Conservation (phyloP, 345 rosid species). For the Orychophragmus violaceus region DNA sequence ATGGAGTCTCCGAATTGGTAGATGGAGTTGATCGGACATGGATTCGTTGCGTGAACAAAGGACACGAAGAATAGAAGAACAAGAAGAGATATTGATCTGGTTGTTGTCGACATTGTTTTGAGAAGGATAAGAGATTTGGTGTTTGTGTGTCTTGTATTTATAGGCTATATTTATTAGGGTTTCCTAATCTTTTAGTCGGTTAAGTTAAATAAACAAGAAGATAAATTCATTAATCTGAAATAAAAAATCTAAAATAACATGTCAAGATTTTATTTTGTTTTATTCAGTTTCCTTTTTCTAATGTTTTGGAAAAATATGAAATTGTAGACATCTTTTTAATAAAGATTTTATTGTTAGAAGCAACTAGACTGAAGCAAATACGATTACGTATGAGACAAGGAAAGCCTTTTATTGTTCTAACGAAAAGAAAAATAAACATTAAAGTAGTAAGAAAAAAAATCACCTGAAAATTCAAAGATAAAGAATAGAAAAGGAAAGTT, state of each 20-base stretch:
- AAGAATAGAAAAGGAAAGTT: neutral
- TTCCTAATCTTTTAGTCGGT: neutral
- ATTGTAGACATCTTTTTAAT: neutral
- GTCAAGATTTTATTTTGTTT: neutral
- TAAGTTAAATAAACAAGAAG: neutral
- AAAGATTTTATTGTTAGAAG: neutral
- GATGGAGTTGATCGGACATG: constrained; percentile 12
- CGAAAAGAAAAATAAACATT: neutral
- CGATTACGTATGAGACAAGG: neutral
- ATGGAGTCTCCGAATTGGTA: constrained; percentile 28
- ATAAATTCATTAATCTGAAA: neutral
- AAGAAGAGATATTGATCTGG: neutral
- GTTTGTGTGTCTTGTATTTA: neutral
- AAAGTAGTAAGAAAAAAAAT: neutral
- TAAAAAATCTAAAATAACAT: neutral
- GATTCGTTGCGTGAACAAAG: neutral
- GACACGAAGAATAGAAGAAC: neutral
- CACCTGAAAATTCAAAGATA: constrained; percentile 6
- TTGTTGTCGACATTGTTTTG: constrained; percentile 6
- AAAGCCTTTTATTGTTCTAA: neutral
- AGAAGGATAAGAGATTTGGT: neutral
- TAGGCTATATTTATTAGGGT: neutral
- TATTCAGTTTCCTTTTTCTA: neutral
- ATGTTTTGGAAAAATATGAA: neutral
- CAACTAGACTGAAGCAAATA: constrained; percentile 4